Conservation (phyloP, 2,329 filamentous ascomycete genomes). For the Aspergillus pseudonomiae region DNA sequence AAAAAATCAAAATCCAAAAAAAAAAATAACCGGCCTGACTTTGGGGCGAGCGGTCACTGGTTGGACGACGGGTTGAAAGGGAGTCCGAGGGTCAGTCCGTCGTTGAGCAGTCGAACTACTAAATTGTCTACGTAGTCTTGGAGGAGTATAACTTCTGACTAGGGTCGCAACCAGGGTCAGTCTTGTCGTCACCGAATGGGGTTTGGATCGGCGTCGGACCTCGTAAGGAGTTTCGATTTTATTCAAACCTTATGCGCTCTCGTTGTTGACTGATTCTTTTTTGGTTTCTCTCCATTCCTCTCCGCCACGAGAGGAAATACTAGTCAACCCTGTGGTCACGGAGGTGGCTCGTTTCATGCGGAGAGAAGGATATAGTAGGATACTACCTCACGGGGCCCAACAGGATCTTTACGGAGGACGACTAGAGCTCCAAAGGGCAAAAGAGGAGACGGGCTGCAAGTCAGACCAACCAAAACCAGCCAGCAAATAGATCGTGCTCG, state of each 20-base stretch:
- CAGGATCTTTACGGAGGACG: background rate
- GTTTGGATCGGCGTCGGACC: constrained; percentile 26
- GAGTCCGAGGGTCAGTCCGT: background rate
- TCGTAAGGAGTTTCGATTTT: constrained; percentile 20
- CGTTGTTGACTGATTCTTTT: background rate
- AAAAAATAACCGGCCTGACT: constrained; percentile 1
- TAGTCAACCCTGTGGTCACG: background rate
- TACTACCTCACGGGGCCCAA: background rate
- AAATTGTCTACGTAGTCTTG: background rate
- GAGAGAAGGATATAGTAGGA: background rate
- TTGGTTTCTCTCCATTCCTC: background rate
- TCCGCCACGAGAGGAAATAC: background rate
- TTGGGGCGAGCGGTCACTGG: constrained; percentile 8
- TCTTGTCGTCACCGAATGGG: constrained; percentile 22
- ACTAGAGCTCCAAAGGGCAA: constrained; percentile 4
- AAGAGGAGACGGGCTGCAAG: constrained; percentile 11
- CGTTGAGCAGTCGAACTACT: background rate
- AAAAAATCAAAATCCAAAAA: background rate
- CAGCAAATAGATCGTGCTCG: constrained; percentile 19
- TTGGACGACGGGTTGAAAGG: background rate
- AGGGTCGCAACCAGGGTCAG: constrained; percentile 22
- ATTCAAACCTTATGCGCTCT: constrained; percentile 14
- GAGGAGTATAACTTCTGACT: constrained; percentile 1
- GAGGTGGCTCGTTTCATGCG: background rate
- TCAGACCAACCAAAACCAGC: constrained; percentile 16